A percentile compares a stretch with the other conserved stretches of the same genome.
Evolutionary conservation across 1,284 basidiomycete genomes (phyloP).

Genomic region (Ceratorhiza oryzae-sativae): DNA sequence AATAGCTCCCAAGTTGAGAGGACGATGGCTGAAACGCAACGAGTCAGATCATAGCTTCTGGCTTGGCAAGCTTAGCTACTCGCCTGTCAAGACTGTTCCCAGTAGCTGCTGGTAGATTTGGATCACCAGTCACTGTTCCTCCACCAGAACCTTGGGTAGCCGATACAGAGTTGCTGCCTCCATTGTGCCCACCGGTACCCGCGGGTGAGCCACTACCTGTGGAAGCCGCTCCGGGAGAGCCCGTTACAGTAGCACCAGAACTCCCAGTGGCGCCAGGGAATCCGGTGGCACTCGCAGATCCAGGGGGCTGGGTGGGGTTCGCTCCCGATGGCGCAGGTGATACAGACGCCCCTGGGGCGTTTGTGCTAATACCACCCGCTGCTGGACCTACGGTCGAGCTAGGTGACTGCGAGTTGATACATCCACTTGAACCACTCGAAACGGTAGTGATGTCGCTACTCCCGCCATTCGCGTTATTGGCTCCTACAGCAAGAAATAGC

Average conservation of each 20-base stretch:
- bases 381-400: constrained; percentile 76
- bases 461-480: constrained; percentile 68
- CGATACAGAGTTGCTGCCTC: neutral
- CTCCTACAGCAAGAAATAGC: constrained; percentile 69
- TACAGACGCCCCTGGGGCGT: neutral
- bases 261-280: constrained; percentile 8
- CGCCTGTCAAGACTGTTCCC: neutral
- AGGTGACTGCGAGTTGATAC: constrained; percentile 66
- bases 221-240: constrained; percentile 10
- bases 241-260: constrained; percentile 27
- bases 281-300: neutral
- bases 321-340: neutral
- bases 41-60: neutral
- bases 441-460: constrained; percentile 64
- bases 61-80: constrained; percentile 4
- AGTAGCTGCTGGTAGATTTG: neutral
- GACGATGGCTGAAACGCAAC: constrained; percentile 14
- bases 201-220: neutral
- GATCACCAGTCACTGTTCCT: constrained; percentile 24
- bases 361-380: constrained; percentile 65
- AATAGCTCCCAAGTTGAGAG: constrained; percentile 67
- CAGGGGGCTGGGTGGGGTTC: neutral
- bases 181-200: neutral
- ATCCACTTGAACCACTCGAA: constrained; percentile 57
- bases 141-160: constrained; percentile 17